Conservation (phyloP, 2,329 filamentous ascomycete species). For the Epichloe elymi region DNA sequence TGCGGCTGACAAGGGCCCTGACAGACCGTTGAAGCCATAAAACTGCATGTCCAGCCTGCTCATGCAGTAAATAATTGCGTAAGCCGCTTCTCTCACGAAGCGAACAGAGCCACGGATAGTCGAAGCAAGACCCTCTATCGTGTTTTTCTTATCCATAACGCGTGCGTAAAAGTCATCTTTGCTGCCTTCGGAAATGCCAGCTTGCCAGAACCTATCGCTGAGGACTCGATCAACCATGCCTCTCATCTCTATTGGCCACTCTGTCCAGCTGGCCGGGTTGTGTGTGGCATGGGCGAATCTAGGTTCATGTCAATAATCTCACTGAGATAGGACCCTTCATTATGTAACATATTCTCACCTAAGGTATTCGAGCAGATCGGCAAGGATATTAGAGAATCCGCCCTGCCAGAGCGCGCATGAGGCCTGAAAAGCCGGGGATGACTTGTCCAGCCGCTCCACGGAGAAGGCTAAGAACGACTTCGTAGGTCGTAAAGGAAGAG, state of each 20-base stretch:
- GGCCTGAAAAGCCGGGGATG: slow-evolving; percentile 57
- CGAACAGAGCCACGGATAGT: slow-evolving; percentile 81
- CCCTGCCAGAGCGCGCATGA: slow-evolving; percentile 78
- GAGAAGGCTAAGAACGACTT: slow-evolving; percentile 89
- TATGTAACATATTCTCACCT: slow-evolving; percentile 30
- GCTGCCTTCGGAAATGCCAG: slow-evolving; percentile 88
- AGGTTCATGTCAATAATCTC: neutral
- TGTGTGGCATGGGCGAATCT: slow-evolving; percentile 87
- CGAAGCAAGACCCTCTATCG: slow-evolving; percentile 86
- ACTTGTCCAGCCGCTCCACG: slow-evolving; percentile 73
- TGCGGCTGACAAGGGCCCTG: slow-evolving; percentile 68
- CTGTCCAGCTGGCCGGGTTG: slow-evolving; percentile 71
- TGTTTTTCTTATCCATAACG: slow-evolving; percentile 77
- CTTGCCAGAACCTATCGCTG: slow-evolving; percentile 96
- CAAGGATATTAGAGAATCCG: slow-evolving; percentile 69
- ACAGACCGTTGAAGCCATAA: slow-evolving; percentile 78
- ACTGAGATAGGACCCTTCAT: neutral
- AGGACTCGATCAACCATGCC: slow-evolving; percentile 68
- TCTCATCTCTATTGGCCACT: slow-evolving; percentile 62
- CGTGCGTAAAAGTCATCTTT: slow-evolving; percentile 94
- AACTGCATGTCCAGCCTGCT: slow-evolving; percentile 77
- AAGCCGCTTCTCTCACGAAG: slow-evolving; percentile 83
- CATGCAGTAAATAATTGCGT: slow-evolving; percentile 90
- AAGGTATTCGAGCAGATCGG: slow-evolving; percentile 71
- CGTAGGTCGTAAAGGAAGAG: slow-evolving; percentile 69